These are phyloP conservation scores for Hericium coralloides DNA, from an alignment of 768 basidiomycete genomes.

Conservation along the genomic window DNA sequence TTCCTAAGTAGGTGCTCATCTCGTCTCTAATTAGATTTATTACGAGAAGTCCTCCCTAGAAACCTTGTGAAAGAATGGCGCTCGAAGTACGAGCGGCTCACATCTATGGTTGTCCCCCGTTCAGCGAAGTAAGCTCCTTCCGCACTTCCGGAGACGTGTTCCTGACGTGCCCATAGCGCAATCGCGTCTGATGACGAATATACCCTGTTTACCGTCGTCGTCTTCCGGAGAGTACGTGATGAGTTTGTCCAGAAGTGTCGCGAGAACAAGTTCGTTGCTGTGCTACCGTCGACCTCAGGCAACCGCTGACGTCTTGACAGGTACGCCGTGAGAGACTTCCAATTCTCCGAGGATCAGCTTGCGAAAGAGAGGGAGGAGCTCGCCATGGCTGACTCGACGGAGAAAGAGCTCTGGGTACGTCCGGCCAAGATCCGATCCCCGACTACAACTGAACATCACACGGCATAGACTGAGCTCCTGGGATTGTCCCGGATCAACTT, in stretches of 20 bases:
- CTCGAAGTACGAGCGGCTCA: conserved; percentile 77
- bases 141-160: not conserved
- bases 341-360: conserved; percentile 75
- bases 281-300: not conserved
- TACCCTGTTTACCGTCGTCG: conserved; percentile 71
- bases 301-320: conserved; percentile 29
- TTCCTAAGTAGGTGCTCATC: conserved; percentile 66
- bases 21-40: not conserved
- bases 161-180: conserved; percentile 33
- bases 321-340: conserved; percentile 92
- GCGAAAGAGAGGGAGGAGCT: conserved; percentile 77
- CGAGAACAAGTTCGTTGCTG: conserved; percentile 69
- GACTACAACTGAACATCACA: not conserved
- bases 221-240: conserved; percentile 88
- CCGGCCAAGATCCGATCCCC: not conserved
- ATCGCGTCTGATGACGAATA: conserved; percentile 87
- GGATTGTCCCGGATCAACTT: conserved; percentile 91
- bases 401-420: conserved; percentile 95
- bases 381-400: conserved; percentile 69
- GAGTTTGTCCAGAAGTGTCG: conserved; percentile 90
- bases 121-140: conserved; percentile 63
- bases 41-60: conserved; percentile 30
- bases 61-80: conserved; percentile 83
- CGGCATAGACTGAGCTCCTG: conserved; percentile 75
- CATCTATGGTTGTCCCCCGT: conserved; percentile 87